Base-by-base conservation (phyloP, 1,284 basidiomycete species). In the Rhodotorula sp. region DNA sequence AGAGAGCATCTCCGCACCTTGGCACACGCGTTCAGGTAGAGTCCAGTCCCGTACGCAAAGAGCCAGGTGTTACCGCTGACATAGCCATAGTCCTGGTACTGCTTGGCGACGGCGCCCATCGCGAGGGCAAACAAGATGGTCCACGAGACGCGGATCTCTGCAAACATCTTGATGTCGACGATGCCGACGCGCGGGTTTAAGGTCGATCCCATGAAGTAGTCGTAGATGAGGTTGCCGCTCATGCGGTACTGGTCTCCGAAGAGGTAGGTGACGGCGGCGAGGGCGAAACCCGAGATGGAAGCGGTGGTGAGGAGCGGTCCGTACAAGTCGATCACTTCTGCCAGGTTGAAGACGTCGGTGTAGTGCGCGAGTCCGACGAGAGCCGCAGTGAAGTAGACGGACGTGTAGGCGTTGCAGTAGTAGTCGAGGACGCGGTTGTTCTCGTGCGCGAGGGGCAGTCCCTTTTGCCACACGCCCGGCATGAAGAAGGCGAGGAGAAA, bases 91-190 rank as follows among this genome's bases (percentile, higher is more conserved):
- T 87, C 84, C 79, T 97, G 92, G 80, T 97, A 96, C 82, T 99
- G 96, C 83, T 96, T 95, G 83, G 92, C 92, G 29, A 89, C 91
- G 67, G 94, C 95, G 51, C 91, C 95, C 56, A 98, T 87, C 14
- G 93, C 86, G 78, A 98, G 86, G 81, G 95, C 89, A 85, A 98
- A 97, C 24, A 96, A 88, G 67, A 98, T 87, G 29, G 96, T 89
- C 95, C 96, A 99, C 12, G 95, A 94, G 76, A 99, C 92, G 63
- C 96, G 88, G 68, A 99, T 95, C 81, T 99, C 95, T 37, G 93
- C 56, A 33, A 95, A 99, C 95, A 99, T 98, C 84, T 99, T 99
- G 79, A 99, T 84, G 82, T 98, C 95, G 76, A 99, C 86, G 48
- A 85, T 84, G n/a, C 94, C 93, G 74, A 99, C 86, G 69, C 95